phyloP scores from a whole-genome alignment of 345 rosid species.

The Reutealis trisperma region DNA sequence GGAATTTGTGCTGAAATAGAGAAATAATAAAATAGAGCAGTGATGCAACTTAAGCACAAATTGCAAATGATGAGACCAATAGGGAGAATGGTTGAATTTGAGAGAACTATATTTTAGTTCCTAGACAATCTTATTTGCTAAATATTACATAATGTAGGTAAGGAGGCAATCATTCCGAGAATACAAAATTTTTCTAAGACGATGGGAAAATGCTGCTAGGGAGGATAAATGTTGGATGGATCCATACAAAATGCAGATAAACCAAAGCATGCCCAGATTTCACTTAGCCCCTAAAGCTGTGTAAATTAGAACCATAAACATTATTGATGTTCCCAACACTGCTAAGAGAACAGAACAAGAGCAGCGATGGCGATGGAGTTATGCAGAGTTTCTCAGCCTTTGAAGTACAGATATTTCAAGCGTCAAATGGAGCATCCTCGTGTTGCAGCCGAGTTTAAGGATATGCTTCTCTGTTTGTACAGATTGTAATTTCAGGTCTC shows the following conservation, averaged over 20 bases:
- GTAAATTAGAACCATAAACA: conserved; percentile 11
- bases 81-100: background rate
- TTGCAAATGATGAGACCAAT: background rate
- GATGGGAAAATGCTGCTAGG: conserved; percentile 52
- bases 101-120: background rate
- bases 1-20: too few relatives aligned
- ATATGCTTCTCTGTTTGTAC: background rate
- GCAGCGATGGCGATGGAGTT: background rate
- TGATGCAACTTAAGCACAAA: background rate
- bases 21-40: background rate
- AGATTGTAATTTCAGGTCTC: background rate
- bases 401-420: background rate
- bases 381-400: background rate
- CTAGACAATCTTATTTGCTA: background rate
- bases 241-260: conserved; percentile 34
- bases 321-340: background rate
- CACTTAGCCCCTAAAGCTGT: background rate
- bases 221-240: conserved; percentile 61
- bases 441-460: background rate
- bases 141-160: conserved; percentile 36
- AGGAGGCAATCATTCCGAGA: conserved; percentile 63
- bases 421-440: background rate
- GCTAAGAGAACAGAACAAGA: background rate
- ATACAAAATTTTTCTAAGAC: conserved; percentile 39
- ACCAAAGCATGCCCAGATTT: background rate